Evolutionary conservation across 1,284 basidiomycete species (phyloP).

Genomic region (Fomitopsis palustris): DNA sequence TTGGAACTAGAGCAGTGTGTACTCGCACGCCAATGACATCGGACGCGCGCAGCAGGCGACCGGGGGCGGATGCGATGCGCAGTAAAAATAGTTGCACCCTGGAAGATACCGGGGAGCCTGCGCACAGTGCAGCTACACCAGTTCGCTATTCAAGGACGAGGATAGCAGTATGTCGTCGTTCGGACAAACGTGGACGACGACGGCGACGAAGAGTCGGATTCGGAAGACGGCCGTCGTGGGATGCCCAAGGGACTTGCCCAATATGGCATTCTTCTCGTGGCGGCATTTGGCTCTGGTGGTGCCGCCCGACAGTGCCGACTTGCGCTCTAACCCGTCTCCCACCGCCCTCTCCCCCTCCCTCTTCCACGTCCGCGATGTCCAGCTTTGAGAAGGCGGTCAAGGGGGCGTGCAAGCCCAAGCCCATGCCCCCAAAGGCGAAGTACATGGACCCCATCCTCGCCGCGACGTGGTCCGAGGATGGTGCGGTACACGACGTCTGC

Average conservation of each 20-base stretch:
- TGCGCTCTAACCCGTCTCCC: constrained; percentile 1
- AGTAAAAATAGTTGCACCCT: background rate
- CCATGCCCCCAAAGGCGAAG: constrained; percentile 91
- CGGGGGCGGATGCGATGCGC: background rate
- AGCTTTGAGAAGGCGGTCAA: constrained; percentile 87
- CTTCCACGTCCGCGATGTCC: constrained; percentile 45
- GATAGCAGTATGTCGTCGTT: background rate
- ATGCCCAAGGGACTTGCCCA: background rate
- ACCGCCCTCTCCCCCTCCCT: background rate
- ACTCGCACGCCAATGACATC: background rate
- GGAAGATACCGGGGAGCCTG: background rate
- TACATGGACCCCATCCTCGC: constrained; percentile 91
- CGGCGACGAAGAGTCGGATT: too few relatives aligned
- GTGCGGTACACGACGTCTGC: constrained; percentile 89
- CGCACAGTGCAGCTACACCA: background rate
- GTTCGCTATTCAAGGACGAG: background rate
- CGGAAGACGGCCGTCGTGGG: too few relatives aligned
- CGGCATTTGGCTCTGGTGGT: background rate
- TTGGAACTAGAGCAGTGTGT: background rate
- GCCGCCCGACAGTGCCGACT: background rate
- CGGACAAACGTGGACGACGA: background rate
- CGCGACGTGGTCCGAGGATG: constrained; percentile 91
- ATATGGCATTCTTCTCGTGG: background rate
- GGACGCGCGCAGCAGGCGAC: background rate
- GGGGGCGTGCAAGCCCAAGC: constrained; percentile 92